A percentile compares a stretch with the other conserved stretches of the same genome.
Evolutionary conservation across 1,139 yeast species (phyloP).

Genomic region (Candida anutae): DNA sequence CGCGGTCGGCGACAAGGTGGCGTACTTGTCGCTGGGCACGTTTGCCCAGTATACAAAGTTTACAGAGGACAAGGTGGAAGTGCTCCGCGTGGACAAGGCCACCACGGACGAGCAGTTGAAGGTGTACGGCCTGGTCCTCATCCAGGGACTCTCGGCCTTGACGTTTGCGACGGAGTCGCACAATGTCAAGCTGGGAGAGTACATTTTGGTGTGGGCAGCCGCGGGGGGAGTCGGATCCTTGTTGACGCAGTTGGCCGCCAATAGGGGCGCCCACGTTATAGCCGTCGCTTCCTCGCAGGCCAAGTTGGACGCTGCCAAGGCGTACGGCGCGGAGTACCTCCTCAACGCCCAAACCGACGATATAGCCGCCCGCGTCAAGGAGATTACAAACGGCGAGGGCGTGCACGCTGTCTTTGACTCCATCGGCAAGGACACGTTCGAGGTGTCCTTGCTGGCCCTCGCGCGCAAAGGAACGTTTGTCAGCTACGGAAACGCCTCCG

Average conservation of each 20-base stretch:
- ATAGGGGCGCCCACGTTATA: constrained; percentile 69
- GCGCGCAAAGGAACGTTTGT: constrained; percentile 70
- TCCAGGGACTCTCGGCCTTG: constrained; percentile 77
- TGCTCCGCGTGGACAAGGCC: constrained; percentile 43
- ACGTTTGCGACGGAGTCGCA: constrained; percentile 63
- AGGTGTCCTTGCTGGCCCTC: constrained; percentile 51
- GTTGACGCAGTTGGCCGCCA: constrained; percentile 53
- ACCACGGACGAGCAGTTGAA: constrained; percentile 40
- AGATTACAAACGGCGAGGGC: constrained; percentile 65
- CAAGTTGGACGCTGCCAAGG: constrained; percentile 52
- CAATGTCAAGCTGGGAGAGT: constrained; percentile 59
- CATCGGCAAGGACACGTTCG: constrained; percentile 74
- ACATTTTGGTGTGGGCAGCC: constrained; percentile 77
- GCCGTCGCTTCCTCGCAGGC: constrained; percentile 76
- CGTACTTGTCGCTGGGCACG: constrained; percentile 42
- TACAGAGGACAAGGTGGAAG: constrained; percentile 18
- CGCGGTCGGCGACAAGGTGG: constrained; percentile 67
- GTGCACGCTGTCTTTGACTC: constrained; percentile 72
- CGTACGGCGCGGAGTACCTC: constrained; percentile 67
- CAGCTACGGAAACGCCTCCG: constrained; percentile 80
- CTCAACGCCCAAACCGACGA: constrained; percentile 55
- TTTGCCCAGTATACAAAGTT: constrained; percentile 68
- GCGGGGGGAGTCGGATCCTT: constrained; percentile 89
- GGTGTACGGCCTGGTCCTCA: constrained; percentile 49
- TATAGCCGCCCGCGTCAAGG: constrained; percentile 49